Conservation (phyloP, 75 land plant genomes). For the Larix kaempferi region DNA sequence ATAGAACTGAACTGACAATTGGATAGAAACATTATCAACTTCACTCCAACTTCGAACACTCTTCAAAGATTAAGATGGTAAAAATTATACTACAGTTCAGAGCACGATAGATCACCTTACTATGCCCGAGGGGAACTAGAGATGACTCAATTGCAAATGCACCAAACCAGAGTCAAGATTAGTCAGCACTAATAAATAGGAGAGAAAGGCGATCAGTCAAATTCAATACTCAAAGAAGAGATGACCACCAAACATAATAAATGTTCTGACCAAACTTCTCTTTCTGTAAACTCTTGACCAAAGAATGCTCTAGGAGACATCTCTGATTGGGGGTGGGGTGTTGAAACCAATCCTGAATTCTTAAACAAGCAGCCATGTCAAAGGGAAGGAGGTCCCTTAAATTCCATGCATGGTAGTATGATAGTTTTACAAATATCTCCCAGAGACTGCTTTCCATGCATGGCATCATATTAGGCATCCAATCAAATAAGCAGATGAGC, state of each 20-base stretch:
- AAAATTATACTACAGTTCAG: not conserved
- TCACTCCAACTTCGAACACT: not conserved
- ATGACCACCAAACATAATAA: not conserved
- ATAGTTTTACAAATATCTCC: too few species aligned
- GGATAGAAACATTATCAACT: not conserved
- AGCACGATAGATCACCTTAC: not conserved
- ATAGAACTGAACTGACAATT: not conserved
- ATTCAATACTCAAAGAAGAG: not conserved
- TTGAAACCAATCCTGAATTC: too few species aligned
- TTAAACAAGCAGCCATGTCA: too few species aligned
- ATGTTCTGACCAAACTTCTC: too few species aligned
- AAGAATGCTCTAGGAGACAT: too few species aligned
- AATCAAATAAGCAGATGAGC: too few species aligned
- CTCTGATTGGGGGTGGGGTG: too few species aligned
- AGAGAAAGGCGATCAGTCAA: not conserved
- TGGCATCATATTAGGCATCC: too few species aligned
- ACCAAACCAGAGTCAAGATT: not conserved
- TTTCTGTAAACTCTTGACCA: too few species aligned
- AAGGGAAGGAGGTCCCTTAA: too few species aligned
- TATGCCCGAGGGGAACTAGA: not conserved
- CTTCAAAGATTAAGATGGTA: not conserved
- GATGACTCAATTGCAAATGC: not conserved
- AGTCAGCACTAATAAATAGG: not conserved
- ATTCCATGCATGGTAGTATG: too few species aligned
- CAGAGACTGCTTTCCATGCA: too few species aligned